Percentiles rank a stretch among this genome's conserved stretches.
phyloP scores from a whole-genome alignment of 2,329 filamentous ascomycete species.

The Byssothecium circinans region DNA sequence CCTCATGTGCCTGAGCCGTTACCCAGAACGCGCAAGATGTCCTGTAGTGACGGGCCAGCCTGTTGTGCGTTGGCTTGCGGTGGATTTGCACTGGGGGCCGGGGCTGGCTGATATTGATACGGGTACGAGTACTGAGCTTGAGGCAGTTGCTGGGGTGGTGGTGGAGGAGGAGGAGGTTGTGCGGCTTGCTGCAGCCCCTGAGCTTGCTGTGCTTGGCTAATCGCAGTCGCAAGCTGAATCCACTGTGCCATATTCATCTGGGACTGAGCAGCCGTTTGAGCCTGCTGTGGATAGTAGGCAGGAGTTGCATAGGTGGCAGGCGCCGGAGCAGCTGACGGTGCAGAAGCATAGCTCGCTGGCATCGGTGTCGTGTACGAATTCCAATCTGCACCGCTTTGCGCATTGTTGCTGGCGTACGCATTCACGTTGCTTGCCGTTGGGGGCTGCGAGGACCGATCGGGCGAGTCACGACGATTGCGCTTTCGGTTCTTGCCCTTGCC shows the following conservation, averaged over 20 bases:
- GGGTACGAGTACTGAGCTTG: conserved; percentile 28
- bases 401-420: conserved; percentile 15
- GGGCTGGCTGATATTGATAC: conserved; percentile 27
- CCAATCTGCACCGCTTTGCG: conserved; percentile 7
- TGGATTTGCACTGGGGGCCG: conserved; percentile 16
- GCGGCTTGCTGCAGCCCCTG: conserved; percentile 12
- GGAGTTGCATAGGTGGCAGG: conserved; percentile 38
- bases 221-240: conserved; percentile 17
- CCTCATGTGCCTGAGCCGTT: conserved; percentile 3
- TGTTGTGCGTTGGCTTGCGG: conserved; percentile 25
- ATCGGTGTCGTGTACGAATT: conserved; percentile 20
- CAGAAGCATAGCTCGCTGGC: conserved; percentile 16
- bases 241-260: conserved; percentile 16
- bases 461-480: conserved; percentile 26
- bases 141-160: conserved; percentile 18
- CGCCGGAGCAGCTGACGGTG: conserved; percentile 14
- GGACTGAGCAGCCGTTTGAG: conserved; percentile 6
- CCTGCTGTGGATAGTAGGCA: conserved; percentile 27
- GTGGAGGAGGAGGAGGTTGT: conserved; percentile 15
- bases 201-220: conserved; percentile 21
- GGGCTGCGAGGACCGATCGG: conserved; percentile 19
- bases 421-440: conserved; percentile 16
- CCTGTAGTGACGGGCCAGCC: conserved; percentile 29
- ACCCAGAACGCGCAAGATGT: conserved; percentile 35
- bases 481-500: conserved; percentile 37